Evolutionary conservation across 2,329 filamentous ascomycete genomes (phyloP).

Genomic region (Aspergillus flavus): DNA sequence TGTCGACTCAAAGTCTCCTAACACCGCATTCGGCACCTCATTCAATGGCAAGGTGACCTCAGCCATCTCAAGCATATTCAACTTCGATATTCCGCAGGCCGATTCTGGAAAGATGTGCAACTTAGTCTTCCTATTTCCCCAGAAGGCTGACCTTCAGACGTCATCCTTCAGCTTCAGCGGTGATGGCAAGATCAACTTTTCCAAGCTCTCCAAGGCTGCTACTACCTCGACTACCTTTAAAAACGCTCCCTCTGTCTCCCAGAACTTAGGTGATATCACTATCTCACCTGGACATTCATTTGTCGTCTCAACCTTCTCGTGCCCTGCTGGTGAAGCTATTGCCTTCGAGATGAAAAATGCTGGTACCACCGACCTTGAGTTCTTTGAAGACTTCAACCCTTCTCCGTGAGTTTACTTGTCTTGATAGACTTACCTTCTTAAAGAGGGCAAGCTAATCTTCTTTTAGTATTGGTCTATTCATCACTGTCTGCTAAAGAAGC

Average conservation of each 20-base stretch:
- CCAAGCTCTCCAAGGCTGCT: background rate
- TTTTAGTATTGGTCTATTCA: background rate
- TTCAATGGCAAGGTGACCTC: background rate
- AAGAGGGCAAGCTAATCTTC: background rate
- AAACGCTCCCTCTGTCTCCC: background rate
- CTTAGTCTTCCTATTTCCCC: background rate
- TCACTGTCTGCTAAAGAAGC: background rate
- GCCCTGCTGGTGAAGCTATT: background rate
- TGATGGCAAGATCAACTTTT: background rate
- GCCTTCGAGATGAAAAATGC: background rate
- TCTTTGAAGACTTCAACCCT: background rate
- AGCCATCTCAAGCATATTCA: background rate
- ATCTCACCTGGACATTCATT: background rate
- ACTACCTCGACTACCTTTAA: background rate
- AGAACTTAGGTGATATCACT: background rate
- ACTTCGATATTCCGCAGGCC: background rate
- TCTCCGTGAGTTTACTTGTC: background rate
- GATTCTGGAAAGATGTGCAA: background rate
- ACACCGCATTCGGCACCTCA: background rate
- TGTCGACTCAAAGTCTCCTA: background rate
- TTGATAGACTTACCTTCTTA: background rate
- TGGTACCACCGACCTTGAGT: background rate
- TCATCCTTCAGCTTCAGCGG: background rate
- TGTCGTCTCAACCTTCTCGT: background rate
- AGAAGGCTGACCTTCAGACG: background rate